Percentiles rank a stretch among this genome's conserved stretches.
phyloP scores from a whole-genome alignment of 805 yeast species.

The Zygosaccharomyces bisporus region DNA sequence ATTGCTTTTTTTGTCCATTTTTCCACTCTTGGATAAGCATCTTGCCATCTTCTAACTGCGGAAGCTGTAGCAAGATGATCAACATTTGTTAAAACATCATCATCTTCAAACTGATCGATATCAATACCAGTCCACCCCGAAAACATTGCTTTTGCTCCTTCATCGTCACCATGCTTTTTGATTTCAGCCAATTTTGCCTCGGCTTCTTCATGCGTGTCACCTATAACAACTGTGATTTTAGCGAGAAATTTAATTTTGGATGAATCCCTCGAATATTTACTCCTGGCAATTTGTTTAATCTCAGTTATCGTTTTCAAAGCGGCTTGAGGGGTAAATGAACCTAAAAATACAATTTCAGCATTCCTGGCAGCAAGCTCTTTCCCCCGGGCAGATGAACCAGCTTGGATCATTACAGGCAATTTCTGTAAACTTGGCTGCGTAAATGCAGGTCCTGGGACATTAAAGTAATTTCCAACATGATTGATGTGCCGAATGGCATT shows the following conservation, averaged over 20 bases:
- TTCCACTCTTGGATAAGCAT: slow-evolving; percentile 20
- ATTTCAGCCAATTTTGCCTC: slow-evolving; percentile 36
- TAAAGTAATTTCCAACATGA: slow-evolving; percentile 41
- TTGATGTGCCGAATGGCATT: slow-evolving; percentile 41
- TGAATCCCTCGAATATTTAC: slow-evolving; percentile 37
- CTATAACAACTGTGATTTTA: slow-evolving; percentile 39
- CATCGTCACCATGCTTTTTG: slow-evolving; percentile 36
- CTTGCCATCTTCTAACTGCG: slow-evolving; percentile 32
- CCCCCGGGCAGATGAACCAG: slow-evolving; percentile 44
- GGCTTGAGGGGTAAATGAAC: slow-evolving; percentile 35
- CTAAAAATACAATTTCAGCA: slow-evolving; percentile 43
- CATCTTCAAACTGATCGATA: slow-evolving; percentile 37
- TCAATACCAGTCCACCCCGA: slow-evolving; percentile 47
- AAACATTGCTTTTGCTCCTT: slow-evolving; percentile 44
- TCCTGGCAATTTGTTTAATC: slow-evolving; percentile 35
- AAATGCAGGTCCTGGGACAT: slow-evolving; percentile 43
- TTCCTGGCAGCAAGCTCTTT: slow-evolving; percentile 42
- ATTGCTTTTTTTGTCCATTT: slow-evolving; percentile 26
- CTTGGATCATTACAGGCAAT: slow-evolving; percentile 44
- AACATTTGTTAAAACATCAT: slow-evolving; percentile 36
- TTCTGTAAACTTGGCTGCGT: slow-evolving; percentile 44
- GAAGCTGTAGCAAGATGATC: slow-evolving; percentile 34
- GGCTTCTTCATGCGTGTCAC: slow-evolving; percentile 42
- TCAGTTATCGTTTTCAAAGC: slow-evolving; percentile 33
- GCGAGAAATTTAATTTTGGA: slow-evolving; percentile 39